These are phyloP conservation scores for Neopestalotiopsis rosae DNA, from an alignment of 2,329 filamentous ascomycete genomes.

Conservation along the genomic window DNA sequence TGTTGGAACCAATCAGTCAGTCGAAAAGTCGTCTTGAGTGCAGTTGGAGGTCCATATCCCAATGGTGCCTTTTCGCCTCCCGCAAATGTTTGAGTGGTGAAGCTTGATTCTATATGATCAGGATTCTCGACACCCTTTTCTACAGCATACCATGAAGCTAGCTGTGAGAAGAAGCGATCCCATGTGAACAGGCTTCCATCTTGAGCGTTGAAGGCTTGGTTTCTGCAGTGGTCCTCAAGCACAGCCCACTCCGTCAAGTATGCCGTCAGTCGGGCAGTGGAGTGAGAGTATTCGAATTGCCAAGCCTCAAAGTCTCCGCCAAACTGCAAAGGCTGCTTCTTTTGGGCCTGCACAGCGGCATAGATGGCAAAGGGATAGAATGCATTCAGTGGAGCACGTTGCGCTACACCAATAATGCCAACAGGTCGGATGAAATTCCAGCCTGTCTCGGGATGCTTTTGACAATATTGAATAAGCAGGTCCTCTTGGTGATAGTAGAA, in stretches of 20 bases:
- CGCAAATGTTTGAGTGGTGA: background rate
- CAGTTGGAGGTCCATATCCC: background rate
- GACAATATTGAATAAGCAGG: background rate
- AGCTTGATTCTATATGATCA: background rate
- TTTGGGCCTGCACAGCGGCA: background rate
- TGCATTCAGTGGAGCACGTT: background rate
- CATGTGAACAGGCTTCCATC: background rate
- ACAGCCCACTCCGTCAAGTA: background rate
- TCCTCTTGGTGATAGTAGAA: conserved; percentile 5
- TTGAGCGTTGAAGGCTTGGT: background rate
- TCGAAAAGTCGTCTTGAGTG: background rate
- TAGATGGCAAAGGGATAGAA: background rate
- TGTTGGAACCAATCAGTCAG: background rate
- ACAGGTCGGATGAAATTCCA: conserved; percentile 1
- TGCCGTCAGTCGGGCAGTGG: background rate
- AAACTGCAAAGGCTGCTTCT: background rate
- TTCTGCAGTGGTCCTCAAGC: background rate
- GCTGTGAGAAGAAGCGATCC: background rate
- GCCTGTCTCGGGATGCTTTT: background rate
- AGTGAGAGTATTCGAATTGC: background rate
- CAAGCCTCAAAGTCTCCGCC: background rate
- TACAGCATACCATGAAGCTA: background rate
- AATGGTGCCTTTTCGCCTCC: background rate
- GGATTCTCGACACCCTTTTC: background rate
- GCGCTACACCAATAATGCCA: background rate